Base-by-base conservation (phyloP, 768 basidiomycete genomes). In the Ephemerocybe angulata region DNA sequence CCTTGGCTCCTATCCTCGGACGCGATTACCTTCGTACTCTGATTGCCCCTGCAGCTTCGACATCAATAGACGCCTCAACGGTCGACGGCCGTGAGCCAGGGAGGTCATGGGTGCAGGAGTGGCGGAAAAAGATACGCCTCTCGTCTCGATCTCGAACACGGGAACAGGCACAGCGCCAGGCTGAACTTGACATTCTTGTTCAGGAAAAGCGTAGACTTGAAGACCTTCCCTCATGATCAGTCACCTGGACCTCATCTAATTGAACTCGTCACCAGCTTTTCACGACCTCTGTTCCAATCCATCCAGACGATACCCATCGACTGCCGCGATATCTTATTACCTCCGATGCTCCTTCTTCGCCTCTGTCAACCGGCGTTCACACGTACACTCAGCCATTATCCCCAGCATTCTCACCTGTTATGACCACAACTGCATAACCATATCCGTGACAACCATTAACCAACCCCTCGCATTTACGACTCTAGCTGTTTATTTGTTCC, bases 1-100 rank as follows among this genome's bases (percentile, higher is more conserved):
- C 92, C 41, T 80, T 96, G 11, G 86, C 93, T 13, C 94, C 94
- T 13, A 90, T 96, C 50, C 74, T 96, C 4, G 87, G 85, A 21
- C 82, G 88, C 25, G 83, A 86, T 52, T 75, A 78, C 54, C 73
- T 92, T 6, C 81, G 83, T 37, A 68, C 76, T 21, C 73, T 90
- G 67, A 76, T 90, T 49, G 67, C 74, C 11, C 65, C 66, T 48
- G 61, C 68, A 44, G 58, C 50, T 29, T 43, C 62, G 17, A 27
- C 62, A 33, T 27, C 59, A 22, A 25, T 63, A 46, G 62, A 69
- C 15, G 4, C 35, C 48, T 35, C 48, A 29, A 13, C 31, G 19
- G 22, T 29, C 22, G 64, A 72, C 40, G 65, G 67, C 22, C 60
- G 64, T 21, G 47, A 66, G 19, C 58, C 69, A 13, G 65, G 79